A percentile compares a stretch with the other conserved stretches of the same genome.
Conservation (phyloP, 139 green algal genomes). For the Pedinophyceae sp. region DNA sequence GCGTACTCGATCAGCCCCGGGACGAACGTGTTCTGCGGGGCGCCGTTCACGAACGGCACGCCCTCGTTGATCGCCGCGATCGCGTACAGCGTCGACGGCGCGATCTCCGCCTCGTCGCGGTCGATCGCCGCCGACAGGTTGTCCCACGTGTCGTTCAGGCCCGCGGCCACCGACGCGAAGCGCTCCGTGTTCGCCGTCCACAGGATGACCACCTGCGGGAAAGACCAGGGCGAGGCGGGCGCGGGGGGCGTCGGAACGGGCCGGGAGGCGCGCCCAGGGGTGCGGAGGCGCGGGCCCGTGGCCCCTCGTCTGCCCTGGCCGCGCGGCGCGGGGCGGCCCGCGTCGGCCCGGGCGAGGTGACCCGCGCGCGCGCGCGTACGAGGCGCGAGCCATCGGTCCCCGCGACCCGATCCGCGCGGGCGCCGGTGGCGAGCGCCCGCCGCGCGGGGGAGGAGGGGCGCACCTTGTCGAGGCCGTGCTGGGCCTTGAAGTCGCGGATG, state of each 20-base stretch:
- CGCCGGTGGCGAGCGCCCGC: too few relatives aligned
- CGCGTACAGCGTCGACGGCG: slow-evolving; percentile 87
- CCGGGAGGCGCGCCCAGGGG: too few relatives aligned
- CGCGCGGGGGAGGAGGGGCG: background rate
- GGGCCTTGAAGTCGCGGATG: slow-evolving; percentile 75
- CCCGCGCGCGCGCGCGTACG: too few relatives aligned
- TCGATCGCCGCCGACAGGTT: slow-evolving; percentile 81
- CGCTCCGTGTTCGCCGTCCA: slow-evolving; percentile 99
- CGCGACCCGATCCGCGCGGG: too few relatives aligned
- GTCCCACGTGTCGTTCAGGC: slow-evolving; percentile 88
- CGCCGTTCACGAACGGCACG: slow-evolving; percentile 96
- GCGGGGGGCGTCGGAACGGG: too few relatives aligned
- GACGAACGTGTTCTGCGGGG: slow-evolving; percentile 94
- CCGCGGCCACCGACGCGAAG: slow-evolving; percentile 70
- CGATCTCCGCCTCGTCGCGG: slow-evolving; percentile 72
- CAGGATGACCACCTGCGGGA: slow-evolving; percentile 87
- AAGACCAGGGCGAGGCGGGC: too few relatives aligned
- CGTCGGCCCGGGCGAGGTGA: too few relatives aligned
- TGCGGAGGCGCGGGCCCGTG: too few relatives aligned
- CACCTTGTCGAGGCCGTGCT: slow-evolving; percentile 32
- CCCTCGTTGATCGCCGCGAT: slow-evolving; percentile 79
- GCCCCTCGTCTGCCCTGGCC: too few relatives aligned
- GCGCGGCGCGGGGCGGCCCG: too few relatives aligned
- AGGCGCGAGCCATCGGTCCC: too few relatives aligned
- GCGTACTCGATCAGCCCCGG: slow-evolving; percentile 56